phyloP scores from a whole-genome alignment of 2,329 filamentous ascomycete genomes.

The Pseudopithomyces maydicus region DNA sequence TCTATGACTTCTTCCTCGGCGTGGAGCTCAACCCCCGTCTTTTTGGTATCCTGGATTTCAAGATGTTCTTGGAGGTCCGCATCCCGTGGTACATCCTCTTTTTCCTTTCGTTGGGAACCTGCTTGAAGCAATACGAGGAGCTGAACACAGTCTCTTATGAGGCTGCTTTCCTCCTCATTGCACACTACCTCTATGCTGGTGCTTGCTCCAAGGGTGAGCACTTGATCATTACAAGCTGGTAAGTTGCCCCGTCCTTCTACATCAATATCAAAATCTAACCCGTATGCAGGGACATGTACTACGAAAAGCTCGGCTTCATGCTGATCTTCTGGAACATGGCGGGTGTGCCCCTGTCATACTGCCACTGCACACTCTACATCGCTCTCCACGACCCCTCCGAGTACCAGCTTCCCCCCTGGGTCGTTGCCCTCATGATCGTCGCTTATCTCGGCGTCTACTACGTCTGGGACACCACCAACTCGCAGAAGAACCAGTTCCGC shows the following conservation, averaged over 20 bases:
- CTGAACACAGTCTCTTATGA: conserved; percentile 89
- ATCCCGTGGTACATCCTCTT: conserved; percentile 92
- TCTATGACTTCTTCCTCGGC: conserved; percentile 93
- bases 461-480: conserved; percentile 91
- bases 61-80: conserved; percentile 95
- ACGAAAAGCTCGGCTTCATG: conserved; percentile 97
- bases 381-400: conserved; percentile 79
- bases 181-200: conserved; percentile 90
- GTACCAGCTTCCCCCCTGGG: conserved; percentile 76
- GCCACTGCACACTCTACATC: conserved; percentile 89
- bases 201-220: conserved; percentile 92
- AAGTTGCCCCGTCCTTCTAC: conserved; percentile 23
- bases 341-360: conserved; percentile 88
- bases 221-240: conserved; percentile 85
- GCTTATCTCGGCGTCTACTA: conserved; percentile 86
- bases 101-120: conserved; percentile 75
- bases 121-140: conserved; percentile 79
- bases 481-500: conserved; percentile 92
- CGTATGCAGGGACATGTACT: conserved; percentile 83
- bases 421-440: conserved; percentile 67
- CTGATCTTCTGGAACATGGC: conserved; percentile 97
- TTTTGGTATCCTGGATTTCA: conserved; percentile 84
- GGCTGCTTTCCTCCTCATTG: conserved; percentile 82
- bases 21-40: conserved; percentile 85
- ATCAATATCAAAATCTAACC: conserved; percentile 8